These are phyloP conservation scores for Solanum chilense DNA, from an alignment of 257 asterid genomes.

Conservation along the genomic window DNA sequence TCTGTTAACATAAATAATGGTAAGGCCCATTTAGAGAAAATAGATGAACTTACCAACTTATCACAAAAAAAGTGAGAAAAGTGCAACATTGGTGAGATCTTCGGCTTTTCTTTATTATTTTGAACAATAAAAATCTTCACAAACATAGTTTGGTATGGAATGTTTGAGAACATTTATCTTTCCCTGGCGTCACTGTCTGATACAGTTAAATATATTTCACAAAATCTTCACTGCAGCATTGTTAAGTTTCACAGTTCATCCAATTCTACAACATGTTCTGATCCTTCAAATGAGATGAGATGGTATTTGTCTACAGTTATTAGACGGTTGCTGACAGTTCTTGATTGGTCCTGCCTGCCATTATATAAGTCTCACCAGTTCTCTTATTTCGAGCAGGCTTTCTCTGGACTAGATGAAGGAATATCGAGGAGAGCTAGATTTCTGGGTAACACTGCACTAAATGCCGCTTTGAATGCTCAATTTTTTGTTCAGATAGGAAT, in stretches of 20 bases:
- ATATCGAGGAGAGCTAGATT: conserved; percentile 49
- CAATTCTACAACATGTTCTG: neutral
- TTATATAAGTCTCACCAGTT: neutral
- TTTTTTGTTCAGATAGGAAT: conserved; percentile 94
- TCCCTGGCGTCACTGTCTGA: neutral
- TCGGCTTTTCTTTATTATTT: neutral
- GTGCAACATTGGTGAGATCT: neutral
- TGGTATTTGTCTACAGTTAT: neutral
- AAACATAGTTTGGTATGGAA: neutral
- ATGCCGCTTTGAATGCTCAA: conserved; percentile 87
- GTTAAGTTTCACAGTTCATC: neutral
- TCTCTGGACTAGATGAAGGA: conserved; percentile 89
- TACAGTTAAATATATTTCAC: neutral
- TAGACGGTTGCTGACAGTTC: neutral
- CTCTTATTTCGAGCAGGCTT: conserved; percentile 48
- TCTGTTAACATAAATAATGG: neutral
- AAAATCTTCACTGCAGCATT: neutral
- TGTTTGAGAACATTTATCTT: neutral
- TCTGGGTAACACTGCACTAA: conserved; percentile 76
- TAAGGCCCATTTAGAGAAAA: neutral
- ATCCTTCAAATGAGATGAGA: neutral
- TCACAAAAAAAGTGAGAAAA: neutral
- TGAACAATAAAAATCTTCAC: neutral
- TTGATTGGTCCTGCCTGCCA: neutral
- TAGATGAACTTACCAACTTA: neutral